A percentile compares a stretch with the other conserved stretches of the same genome.
These are phyloP conservation scores for Fomitopsis betulina DNA, from an alignment of 1,284 basidiomycete species.

Conservation along the genomic window DNA sequence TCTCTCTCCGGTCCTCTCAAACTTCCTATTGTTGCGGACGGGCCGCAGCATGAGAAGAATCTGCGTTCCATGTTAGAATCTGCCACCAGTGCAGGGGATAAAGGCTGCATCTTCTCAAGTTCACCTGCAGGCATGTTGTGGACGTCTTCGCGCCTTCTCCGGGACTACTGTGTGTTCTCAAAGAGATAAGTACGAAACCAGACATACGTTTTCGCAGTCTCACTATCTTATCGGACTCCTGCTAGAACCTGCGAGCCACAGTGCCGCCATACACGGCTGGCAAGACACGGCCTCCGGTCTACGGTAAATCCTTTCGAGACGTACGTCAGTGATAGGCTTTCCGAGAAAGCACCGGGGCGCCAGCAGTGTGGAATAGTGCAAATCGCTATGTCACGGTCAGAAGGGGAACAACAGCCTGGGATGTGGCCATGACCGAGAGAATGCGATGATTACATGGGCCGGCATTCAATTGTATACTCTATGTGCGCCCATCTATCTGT, in stretches of 20 bases:
- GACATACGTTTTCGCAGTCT: neutral
- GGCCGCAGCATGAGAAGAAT: neutral
- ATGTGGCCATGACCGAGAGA: neutral
- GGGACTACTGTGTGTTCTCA: neutral
- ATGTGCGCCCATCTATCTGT: no score
- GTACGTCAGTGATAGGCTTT: neutral
- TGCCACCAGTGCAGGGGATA: neutral
- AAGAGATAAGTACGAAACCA: neutral
- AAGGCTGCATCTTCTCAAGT: neutral
- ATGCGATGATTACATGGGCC: no score
- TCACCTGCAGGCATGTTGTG: neutral
- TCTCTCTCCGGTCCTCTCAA: no score
- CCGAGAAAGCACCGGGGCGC: neutral
- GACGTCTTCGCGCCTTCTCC: neutral
- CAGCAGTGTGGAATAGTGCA: neutral
- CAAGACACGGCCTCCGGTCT: neutral
- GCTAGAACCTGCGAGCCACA: neutral
- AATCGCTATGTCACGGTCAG: neutral
- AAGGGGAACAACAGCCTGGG: neutral
- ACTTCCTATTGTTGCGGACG: neutral
- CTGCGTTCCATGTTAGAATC: neutral
- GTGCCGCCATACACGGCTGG: no score
- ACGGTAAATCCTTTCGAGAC: neutral
- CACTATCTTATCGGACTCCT: neutral
- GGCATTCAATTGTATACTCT: no score